Conservation (phyloP, 2,329 filamentous ascomycete genomes). For the Dothideomycetes sp. region DNA sequence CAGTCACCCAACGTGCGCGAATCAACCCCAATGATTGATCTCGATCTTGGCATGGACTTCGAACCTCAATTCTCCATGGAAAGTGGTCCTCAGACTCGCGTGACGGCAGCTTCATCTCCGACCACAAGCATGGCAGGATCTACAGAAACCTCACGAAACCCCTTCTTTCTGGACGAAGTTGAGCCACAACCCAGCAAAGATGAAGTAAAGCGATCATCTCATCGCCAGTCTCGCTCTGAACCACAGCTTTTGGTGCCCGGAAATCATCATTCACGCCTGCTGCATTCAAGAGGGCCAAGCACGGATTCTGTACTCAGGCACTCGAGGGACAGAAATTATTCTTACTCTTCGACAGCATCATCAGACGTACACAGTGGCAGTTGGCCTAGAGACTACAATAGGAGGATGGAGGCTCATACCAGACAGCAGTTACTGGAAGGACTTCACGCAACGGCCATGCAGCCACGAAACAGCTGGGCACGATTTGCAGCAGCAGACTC, state of each 20-base stretch:
- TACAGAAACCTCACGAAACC: conserved; percentile 36
- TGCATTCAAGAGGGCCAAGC: conserved; percentile 27
- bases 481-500: conserved; percentile 11
- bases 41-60: conserved; percentile 28
- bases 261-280: conserved; percentile 23
- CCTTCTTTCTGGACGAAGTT: conserved; percentile 41
- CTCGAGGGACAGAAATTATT: conserved; percentile 14
- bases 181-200: conserved; percentile 21
- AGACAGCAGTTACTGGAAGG: conserved; percentile 14
- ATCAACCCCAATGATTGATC: conserved; percentile 38
- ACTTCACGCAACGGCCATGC: conserved; percentile 6
- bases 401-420: conserved; percentile 16
- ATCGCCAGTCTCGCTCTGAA: conserved; percentile 29
- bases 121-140: conserved; percentile 21
- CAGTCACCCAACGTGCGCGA: conserved; percentile 27
- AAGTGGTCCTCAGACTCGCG: conserved; percentile 23
- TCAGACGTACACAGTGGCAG: conserved; percentile 17
- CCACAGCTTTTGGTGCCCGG: conserved; percentile 19
- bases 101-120: conserved; percentile 32
- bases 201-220: conserved; percentile 26
- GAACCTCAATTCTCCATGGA: conserved; percentile 15
- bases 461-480: conserved; percentile 9
- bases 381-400: conserved; percentile 15
- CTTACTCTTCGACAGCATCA: conserved; percentile 16
- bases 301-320: conserved; percentile 22